Conservation (phyloP, 352 stramenopile genomes). For the Phytophthora hybrid region DNA sequence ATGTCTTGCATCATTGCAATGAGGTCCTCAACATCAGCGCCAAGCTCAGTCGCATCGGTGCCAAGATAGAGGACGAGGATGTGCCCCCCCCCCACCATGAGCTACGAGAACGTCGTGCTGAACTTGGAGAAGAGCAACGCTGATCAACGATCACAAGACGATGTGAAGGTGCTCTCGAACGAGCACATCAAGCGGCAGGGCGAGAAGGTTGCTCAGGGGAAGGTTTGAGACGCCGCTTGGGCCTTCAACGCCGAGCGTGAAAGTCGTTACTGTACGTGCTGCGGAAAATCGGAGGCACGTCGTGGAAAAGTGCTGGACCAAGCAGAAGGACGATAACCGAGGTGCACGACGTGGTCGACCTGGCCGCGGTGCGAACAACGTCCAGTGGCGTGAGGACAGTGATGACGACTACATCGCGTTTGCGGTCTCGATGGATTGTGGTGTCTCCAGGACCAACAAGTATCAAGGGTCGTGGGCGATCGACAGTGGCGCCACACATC, state of each 20-base stretch:
- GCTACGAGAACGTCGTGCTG: slow-evolving; percentile 3
- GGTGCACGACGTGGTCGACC: background rate
- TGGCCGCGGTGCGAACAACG: slow-evolving; percentile 28
- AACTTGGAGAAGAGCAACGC: background rate
- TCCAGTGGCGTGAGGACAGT: slow-evolving; percentile 3
- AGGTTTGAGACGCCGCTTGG: no score
- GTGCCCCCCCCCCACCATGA: background rate
- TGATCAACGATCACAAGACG: background rate
- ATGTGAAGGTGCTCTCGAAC: background rate
- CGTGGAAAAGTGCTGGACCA: slow-evolving; percentile 27
- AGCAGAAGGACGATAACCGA: slow-evolving; percentile 29
- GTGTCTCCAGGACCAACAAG: background rate
- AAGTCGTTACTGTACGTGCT: slow-evolving; percentile 14
- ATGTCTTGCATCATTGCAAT: slow-evolving; percentile 23
- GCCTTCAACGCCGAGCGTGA: slow-evolving; percentile 5
- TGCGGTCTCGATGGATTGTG: slow-evolving; percentile 22
- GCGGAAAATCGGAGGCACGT: slow-evolving; percentile 28
- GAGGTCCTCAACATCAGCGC: slow-evolving; percentile 29
- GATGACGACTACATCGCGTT: slow-evolving; percentile 22
- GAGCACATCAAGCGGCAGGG: no score
- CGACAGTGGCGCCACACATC: background rate
- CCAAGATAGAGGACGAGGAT: slow-evolving; percentile 1
- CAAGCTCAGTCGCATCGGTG: slow-evolving; percentile 6
- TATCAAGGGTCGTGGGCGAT: background rate
- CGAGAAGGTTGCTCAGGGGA: no score